These are phyloP conservation scores for Cercospora zeina DNA, from an alignment of 2,329 filamentous ascomycete species.

Conservation along the genomic window DNA sequence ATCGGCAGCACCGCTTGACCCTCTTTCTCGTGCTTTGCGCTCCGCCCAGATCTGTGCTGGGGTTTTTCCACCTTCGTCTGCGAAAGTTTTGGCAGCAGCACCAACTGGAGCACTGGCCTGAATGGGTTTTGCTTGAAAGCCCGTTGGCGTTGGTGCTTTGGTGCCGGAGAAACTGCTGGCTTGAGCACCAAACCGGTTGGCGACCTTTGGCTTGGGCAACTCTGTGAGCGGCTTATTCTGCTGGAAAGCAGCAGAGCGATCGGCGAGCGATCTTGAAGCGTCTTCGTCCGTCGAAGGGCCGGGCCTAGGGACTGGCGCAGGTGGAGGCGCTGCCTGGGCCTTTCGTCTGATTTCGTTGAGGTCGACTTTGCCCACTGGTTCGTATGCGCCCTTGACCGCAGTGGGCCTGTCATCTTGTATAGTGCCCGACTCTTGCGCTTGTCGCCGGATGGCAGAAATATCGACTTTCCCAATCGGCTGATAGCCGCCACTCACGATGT, in stretches of 20 bases:
- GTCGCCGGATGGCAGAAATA: conserved; percentile 80
- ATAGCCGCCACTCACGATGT: conserved; percentile 82
- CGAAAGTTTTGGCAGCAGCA: conserved; percentile 86
- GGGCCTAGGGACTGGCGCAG: conserved; percentile 43
- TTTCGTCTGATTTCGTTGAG: conserved; percentile 89
- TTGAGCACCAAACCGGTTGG: conserved; percentile 78
- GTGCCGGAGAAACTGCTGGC: conserved; percentile 77
- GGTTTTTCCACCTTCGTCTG: conserved; percentile 91
- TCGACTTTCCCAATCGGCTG: conserved; percentile 97
- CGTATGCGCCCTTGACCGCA: conserved; percentile 86
- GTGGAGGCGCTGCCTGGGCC: conserved; percentile 61
- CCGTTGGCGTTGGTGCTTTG: conserved; percentile 78
- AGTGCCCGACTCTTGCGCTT: conserved; percentile 63
- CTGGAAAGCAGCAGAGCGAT: conserved; percentile 72
- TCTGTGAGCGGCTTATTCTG: conserved; percentile 77
- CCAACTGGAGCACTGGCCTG: conserved; percentile 63
- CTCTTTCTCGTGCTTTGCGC: conserved; percentile 82
- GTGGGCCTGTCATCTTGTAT: conserved; percentile 73
- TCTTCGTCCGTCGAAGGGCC: conserved; percentile 50
- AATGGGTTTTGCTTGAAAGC: conserved; percentile 62
- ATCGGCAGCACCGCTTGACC: conserved; percentile 54
- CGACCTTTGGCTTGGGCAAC: conserved; percentile 91
- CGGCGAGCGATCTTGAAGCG: conserved; percentile 65
- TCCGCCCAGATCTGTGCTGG: conserved; percentile 97
- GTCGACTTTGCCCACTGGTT: conserved; percentile 94